phyloP scores from a whole-genome alignment of 2,329 filamentous ascomycete genomes.

The Clarireedia monteithiana region DNA sequence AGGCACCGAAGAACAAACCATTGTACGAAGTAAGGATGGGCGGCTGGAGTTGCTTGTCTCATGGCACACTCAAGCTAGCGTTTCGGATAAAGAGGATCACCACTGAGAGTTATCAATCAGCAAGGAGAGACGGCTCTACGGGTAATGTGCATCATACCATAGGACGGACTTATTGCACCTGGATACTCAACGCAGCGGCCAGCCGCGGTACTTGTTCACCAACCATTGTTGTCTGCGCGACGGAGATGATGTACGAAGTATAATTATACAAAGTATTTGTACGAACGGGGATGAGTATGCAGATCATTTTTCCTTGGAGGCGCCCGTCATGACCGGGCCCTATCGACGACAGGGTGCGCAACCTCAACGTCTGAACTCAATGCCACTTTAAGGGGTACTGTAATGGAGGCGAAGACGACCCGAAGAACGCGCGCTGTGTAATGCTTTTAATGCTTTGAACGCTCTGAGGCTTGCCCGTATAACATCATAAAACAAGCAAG shows the following conservation, averaged over 20 bases:
- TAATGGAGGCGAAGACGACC: neutral
- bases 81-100: neutral
- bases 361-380: too few species aligned
- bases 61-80: neutral
- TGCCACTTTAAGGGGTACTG: neutral
- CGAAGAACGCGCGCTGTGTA: neutral
- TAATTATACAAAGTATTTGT: too few species aligned
- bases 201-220: too few species aligned
- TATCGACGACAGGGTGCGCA: too few species aligned
- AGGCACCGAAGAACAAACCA: too few species aligned
- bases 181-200: too few species aligned
- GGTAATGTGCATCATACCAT: neutral
- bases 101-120: neutral
- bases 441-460: neutral
- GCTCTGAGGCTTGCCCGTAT: neutral
- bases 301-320: too few species aligned
- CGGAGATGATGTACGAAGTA: too few species aligned
- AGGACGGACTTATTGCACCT: neutral
- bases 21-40: neutral
- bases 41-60: neutral
- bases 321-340: too few species aligned
- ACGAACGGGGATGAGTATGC: too few species aligned
- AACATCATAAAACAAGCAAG: constrained; percentile 3
- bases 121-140: neutral
- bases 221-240: too few species aligned